phyloP scores from a whole-genome alignment of 352 stramenopile genomes.

The Pythium plurisporium region DNA sequence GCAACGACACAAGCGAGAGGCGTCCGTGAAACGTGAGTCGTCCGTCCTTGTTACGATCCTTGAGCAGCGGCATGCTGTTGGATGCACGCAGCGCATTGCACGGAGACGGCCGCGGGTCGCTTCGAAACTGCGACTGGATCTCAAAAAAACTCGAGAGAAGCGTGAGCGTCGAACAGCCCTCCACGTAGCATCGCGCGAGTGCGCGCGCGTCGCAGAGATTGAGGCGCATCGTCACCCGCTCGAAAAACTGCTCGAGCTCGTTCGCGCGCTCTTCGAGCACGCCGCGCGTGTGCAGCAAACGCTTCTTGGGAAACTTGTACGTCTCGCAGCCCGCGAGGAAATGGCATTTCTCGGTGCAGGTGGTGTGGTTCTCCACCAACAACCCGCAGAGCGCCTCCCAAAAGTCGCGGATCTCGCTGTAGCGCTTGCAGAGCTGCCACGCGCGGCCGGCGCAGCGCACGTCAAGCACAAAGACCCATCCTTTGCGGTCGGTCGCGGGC shows the following conservation, averaged over 20 bases:
- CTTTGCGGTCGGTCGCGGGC: conserved; percentile 41
- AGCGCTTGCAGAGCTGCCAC: conserved; percentile 57
- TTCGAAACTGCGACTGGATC: conserved; percentile 22
- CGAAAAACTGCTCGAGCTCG: conserved; percentile 58
- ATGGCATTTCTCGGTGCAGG: conserved; percentile 58
- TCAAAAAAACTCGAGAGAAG: conserved; percentile 54
- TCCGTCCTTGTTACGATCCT: conserved; percentile 18
- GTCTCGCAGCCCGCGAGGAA: conserved; percentile 60
- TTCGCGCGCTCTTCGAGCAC: conserved; percentile 31
- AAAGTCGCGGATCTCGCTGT: conserved; percentile 72
- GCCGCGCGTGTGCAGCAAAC: conserved; percentile 49
- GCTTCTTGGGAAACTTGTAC: conserved; percentile 78
- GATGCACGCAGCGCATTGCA: conserved; percentile 23
- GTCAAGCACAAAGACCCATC: conserved; percentile 68
- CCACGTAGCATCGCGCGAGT: conserved; percentile 37
- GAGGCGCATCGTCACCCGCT: conserved; percentile 58
- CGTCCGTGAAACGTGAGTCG: conserved; percentile 27
- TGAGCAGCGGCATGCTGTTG: conserved; percentile 32
- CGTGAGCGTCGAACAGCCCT: conserved; percentile 38
- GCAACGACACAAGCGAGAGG: conserved; percentile 28
- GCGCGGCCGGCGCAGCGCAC: conserved; percentile 37
- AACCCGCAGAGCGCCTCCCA: conserved; percentile 43
- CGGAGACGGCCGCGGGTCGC: conserved; percentile 11
- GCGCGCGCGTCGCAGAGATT: conserved; percentile 53
- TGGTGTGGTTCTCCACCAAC: conserved; percentile 23